A percentile compares a stretch with the other conserved stretches of the same genome.
Conservation (phyloP, 495 filamentous ascomycete species). For the Xylaria scruposa region DNA sequence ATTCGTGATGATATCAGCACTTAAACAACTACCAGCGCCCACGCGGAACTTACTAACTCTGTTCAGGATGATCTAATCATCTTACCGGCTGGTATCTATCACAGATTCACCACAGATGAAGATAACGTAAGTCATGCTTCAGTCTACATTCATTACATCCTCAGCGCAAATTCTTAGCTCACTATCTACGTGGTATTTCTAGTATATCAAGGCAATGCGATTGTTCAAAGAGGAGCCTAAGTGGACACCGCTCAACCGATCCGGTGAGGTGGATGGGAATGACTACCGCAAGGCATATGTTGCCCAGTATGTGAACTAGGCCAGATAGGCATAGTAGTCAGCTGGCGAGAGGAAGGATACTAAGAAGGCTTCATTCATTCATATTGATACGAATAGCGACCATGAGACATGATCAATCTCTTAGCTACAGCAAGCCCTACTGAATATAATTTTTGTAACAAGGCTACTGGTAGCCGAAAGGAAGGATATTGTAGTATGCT, state of each 20-base stretch:
- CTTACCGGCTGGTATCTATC: conserved; percentile 94
- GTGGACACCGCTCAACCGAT: conserved; percentile 93
- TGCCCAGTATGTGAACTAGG: conserved; percentile 42
- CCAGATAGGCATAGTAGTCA: background rate
- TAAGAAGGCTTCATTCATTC: conserved; percentile 2
- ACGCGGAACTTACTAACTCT: background rate
- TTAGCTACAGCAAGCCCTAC: background rate
- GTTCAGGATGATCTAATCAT: conserved; percentile 71
- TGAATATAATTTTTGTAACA: background rate
- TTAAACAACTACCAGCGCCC: background rate
- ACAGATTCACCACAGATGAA: conserved; percentile 93
- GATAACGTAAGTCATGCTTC: conserved; percentile 72
- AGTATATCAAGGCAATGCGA: conserved; percentile 97
- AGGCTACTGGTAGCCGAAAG: background rate
- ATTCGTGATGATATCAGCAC: background rate
- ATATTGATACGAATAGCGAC: conserved; percentile 24
- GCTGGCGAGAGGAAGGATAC: background rate
- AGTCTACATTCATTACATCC: background rate
- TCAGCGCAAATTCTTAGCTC: background rate
- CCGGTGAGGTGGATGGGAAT: conserved; percentile 78
- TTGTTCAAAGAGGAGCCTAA: conserved; percentile 99
- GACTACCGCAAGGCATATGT: conserved; percentile 78
- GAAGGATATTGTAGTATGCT: background rate
- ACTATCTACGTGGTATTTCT: conserved; percentile 14
- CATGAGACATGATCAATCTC: background rate